Conservation (phyloP, 345 rosid genomes). For the Eucalyptus sp. region DNA sequence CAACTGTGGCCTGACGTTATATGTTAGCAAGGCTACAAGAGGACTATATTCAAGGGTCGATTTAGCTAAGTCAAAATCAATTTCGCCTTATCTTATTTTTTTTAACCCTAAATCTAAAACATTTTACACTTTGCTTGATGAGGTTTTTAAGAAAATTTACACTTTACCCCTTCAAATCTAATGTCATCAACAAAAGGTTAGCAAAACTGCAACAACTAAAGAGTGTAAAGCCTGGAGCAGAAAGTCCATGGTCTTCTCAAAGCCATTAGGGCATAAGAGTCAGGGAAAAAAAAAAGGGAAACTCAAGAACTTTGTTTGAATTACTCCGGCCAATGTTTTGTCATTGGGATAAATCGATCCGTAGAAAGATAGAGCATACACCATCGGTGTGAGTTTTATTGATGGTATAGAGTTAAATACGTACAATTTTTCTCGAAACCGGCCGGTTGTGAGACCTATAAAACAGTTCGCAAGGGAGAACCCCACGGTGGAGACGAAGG, state of each 20-base stretch:
- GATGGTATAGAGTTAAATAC: not conserved
- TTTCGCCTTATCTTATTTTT: not conserved
- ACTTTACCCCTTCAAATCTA: not conserved
- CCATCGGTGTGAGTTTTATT: not conserved
- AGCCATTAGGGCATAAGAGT: not conserved
- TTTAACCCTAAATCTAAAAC: not conserved
- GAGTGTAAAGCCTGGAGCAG: not conserved
- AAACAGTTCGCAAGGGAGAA: slow-evolving; percentile 26
- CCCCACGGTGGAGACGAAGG: not conserved
- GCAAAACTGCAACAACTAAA: not conserved
- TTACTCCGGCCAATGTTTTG: not conserved
- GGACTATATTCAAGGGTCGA: not conserved
- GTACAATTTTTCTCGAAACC: not conserved
- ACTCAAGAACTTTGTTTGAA: not conserved
- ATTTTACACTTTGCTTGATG: not conserved
- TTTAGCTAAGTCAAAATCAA: not conserved
- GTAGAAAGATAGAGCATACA: not conserved
- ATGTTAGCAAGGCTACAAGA: not conserved
- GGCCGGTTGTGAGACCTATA: too few species aligned
- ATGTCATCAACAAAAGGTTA: not conserved
- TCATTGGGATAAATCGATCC: not conserved
- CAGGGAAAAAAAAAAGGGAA: not conserved
- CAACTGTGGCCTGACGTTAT: not conserved
- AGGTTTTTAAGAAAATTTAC: not conserved
- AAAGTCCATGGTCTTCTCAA: not conserved